Evolutionary conservation across 805 yeast genomes (phyloP), one percentile per base, ranked within the genome.

Genomic region (Kodamaea lidongshanica): DNA sequence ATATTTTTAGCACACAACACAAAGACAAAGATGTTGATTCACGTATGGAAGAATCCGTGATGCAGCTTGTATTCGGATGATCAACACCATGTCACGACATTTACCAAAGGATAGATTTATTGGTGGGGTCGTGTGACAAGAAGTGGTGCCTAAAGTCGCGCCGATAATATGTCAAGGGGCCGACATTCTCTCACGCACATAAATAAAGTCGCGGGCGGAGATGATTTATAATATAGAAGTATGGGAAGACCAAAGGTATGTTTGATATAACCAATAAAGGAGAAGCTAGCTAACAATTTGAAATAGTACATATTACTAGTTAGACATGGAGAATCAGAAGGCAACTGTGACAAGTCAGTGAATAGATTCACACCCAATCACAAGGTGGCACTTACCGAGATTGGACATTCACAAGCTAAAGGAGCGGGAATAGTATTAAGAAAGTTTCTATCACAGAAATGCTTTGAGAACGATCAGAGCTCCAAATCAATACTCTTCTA

Each of bases 271-370:
- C 12, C 11, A 16, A 8, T 15, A 15, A 20, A 23, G 21, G 24
- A 25, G 23, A 33, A 23, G 20, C 27, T 19, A 29, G 23, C 26
- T 12, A 12, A 30, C 35, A 19, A 10, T 16, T n/a, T n/a, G n/a
- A n/a, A n/a, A n/a, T 33, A 74, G 75, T 65, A 87, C 18, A 85
- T 88, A 16, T 62, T 88, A 30, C 64, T 88, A 16, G 77, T 88
- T 8, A 76, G 96, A 41, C 96, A 88, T 51, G 96, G 96, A 15
- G 96, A 88, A 49, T 80, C 92, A 4, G 94, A 84, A 48, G 94
- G 95, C 6, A 88, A 88, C 56, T 74, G 74, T 41, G 94, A 88
- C 55, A 87, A 88, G 50, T 59, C 76, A 1, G 87, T 88, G 30
- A 88, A 88, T 52, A 65, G 79, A 33, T 67, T 68, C 46, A 72